Conservation (phyloP, 2,329 filamentous ascomycete species). For the Zopfia rhizophila region DNA sequence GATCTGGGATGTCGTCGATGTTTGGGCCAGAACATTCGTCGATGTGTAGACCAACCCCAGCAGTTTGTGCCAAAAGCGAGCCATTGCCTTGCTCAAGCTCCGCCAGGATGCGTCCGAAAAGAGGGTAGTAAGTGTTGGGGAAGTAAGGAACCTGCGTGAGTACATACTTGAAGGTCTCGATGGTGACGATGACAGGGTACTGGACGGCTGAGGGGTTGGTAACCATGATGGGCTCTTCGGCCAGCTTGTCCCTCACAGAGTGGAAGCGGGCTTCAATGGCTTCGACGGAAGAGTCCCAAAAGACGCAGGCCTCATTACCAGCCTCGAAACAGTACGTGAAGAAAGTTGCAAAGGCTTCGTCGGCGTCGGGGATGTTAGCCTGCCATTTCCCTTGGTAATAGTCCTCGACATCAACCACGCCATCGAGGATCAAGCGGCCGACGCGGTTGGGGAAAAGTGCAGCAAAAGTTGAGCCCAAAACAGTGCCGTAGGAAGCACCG, state of each 20-base stretch:
- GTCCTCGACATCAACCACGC: slow-evolving; percentile 55
- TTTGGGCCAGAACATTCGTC: background rate
- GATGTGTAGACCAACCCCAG: background rate
- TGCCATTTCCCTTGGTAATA: slow-evolving; percentile 37
- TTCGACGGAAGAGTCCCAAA: slow-evolving; percentile 19
- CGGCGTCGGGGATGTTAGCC: slow-evolving; percentile 15
- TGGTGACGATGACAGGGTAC: slow-evolving; percentile 18
- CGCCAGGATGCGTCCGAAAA: slow-evolving; percentile 12
- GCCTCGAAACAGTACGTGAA: slow-evolving; percentile 23
- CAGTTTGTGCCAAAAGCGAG: background rate
- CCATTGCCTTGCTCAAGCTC: slow-evolving; percentile 22
- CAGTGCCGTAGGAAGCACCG: slow-evolving; percentile 56
- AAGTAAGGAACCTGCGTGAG: slow-evolving; percentile 11
- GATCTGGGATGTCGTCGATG: background rate
- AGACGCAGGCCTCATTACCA: slow-evolving; percentile 13
- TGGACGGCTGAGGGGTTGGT: background rate
- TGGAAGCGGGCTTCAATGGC: slow-evolving; percentile 24
- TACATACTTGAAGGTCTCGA: slow-evolving; percentile 10
- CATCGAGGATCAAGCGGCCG: slow-evolving; percentile 52
- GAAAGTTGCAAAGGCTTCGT: slow-evolving; percentile 16
- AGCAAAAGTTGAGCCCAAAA: slow-evolving; percentile 57
- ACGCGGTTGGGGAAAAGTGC: slow-evolving; percentile 47
- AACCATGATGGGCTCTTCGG: slow-evolving; percentile 16
- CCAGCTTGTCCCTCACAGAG: slow-evolving; percentile 13
- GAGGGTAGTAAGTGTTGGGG: slow-evolving; percentile 9